phyloP scores from a whole-genome alignment of 495 filamentous ascomycete genomes.

The Recurvomyces mirabilis region DNA sequence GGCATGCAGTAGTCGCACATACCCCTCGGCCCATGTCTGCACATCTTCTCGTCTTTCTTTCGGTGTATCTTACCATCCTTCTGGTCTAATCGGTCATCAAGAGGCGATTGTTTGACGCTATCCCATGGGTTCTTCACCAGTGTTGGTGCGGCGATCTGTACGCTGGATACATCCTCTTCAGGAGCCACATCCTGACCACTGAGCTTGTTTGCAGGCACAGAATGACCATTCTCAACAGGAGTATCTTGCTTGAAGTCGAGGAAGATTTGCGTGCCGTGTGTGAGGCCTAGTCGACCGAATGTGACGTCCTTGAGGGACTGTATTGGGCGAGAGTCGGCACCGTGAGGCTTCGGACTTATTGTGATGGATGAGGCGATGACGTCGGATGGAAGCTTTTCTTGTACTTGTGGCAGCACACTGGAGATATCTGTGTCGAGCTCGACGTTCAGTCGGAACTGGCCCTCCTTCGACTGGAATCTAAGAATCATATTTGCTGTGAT shows the following conservation, averaged over 20 bases:
- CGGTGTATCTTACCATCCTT: constrained; percentile 87
- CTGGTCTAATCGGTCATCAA: constrained; percentile 79
- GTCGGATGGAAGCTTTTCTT: constrained; percentile 54
- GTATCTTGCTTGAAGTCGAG: constrained; percentile 57
- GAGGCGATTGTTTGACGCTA: constrained; percentile 67
- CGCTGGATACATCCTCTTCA: constrained; percentile 52
- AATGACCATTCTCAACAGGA: constrained; percentile 40
- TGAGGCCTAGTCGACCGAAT: constrained; percentile 57
- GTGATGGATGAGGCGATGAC: constrained; percentile 63
- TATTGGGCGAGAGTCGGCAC: constrained; percentile 61
- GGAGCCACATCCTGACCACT: constrained; percentile 69
- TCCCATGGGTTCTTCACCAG: constrained; percentile 89
- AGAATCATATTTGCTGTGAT: constrained; percentile 46
- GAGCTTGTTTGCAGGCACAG: constrained; percentile 35
- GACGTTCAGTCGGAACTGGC: constrained; percentile 55
- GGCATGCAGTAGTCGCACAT: constrained; percentile 99
- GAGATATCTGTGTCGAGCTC: constrained; percentile 42
- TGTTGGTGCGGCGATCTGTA: constrained; percentile 38
- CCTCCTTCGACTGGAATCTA: constrained; percentile 57
- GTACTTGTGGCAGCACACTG: constrained; percentile 44
- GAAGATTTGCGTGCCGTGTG: constrained; percentile 85
- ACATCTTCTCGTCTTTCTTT: constrained; percentile 70
- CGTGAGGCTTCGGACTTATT: constrained; percentile 69
- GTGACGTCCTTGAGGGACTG: constrained; percentile 53
- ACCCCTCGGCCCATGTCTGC: constrained; percentile 85